Evolutionary conservation across 1,284 basidiomycete species (phyloP), one percentile per base, ranked within the genome.

Genomic region (Cryptococcus sp.): DNA sequence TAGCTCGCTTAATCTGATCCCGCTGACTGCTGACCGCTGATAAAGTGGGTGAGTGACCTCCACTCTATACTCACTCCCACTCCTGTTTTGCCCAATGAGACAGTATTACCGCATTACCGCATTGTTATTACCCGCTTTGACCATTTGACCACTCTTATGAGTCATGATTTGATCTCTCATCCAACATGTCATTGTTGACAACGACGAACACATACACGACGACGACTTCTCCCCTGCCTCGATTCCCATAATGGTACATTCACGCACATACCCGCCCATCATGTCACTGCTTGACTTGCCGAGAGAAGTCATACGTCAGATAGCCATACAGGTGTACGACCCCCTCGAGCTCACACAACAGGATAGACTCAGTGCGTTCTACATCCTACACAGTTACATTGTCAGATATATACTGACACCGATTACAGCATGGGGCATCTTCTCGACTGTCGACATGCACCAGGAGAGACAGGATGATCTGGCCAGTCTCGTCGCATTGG

Each of bases 391-490:
- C 44, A 16, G 11, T 2, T 22, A 45, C 42, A 23, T 53, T 3
- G n/a, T 47, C 6, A 47, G 25, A 22, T 27, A 13, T 38, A 25
- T 23, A 27, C 16, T 6, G 40, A 27, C 17, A 25, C 25, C 16
- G 35, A n/a, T 25, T 50, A 3, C 54, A 75, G 72, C 73, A 65
- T 73, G 73, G 71, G 66, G 71, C 49, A 69, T 74, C 46, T 71
- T 77, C 67, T 75, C 70, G 2, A 74, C 73, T 0, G 73, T 76
- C 19, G 70, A 73, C 53, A 74, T 76, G 70, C 67, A 75, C 47
- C 66, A 68, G 19, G 66, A 67, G 35, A 60, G 75, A 22, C 71
- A 73, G 53, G 65, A 65, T 23, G 69, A 64, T 17, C 68, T 76
- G 5, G 48, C 47, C 3, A 58, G 63, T 5, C 55, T 77, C 38